Evolutionary conservation across 1,139 yeast genomes (phyloP), one percentile per base, ranked within the genome.

Genomic region (Taphrina populina): DNA sequence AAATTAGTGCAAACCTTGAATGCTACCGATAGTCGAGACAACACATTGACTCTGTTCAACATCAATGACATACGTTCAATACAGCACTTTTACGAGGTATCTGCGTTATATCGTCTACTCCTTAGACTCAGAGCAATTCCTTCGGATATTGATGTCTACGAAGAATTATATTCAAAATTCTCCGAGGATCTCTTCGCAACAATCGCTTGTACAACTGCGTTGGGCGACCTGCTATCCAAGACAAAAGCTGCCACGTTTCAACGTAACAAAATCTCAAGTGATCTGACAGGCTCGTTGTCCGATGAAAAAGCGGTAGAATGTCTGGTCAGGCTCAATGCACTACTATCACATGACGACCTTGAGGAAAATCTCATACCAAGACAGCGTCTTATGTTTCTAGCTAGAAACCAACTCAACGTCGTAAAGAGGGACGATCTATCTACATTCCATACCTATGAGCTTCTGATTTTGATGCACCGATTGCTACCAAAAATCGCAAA

Each of bases 211-310:
- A 15, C 53, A 10, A 13, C 23, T 10, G 53, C 53, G 10, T 36
- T 47, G 30, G 27, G 24, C 13, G 36, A 47, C 4, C 4, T 20
- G 2, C 35, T 47, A 6, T 27, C n/a, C 19, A 47, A 17, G n/a
- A 10, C 36, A 11, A 37, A 35, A 17, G 20, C 15, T n/a, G 33
- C 39, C 26, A 26, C 43, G 1, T 47, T 35, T 29, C 39, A 32
- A 19, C 37, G 88, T 60, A 83, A 81, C 61, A 74, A 74, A 59
- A 71, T 79, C n/a, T 80, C 82, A 8, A 80, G 90, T 1, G 88
- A 83, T 61, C 67, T 84, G 27, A 77, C 74, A 1, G 65, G 70
- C 1, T 76, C 76, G 3, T 11, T 27, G 26, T 73, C 81, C 10
- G 58, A 74, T 4, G 56, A 64, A 1, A 65, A 65, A 1, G 84